A percentile compares a stretch with the other conserved stretches of the same genome.
These are phyloP conservation scores for Rhizopus stolonifer DNA, from an alignment of 371 early-diverging fungal genomes.

Conservation along the genomic window DNA sequence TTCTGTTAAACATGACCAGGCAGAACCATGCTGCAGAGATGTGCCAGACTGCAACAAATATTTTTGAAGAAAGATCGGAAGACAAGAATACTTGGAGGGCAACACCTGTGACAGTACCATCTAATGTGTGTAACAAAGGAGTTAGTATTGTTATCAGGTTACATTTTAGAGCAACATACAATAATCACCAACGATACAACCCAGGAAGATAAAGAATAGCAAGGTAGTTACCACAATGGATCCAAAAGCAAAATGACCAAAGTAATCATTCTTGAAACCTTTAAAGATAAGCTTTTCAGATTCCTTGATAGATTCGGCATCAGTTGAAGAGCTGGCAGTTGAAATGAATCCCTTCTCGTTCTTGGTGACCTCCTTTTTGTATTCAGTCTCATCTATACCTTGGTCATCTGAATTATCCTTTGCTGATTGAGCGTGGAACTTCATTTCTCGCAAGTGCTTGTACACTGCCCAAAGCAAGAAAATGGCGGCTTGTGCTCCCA, in stretches of 20 bases:
- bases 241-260: constrained; percentile 54
- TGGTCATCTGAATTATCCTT: constrained; percentile 4
- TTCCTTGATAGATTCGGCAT: constrained; percentile 34
- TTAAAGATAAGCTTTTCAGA: constrained; percentile 55
- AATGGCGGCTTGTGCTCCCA: constrained; percentile 39
- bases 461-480: constrained; percentile 46
- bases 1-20: constrained; percentile 37
- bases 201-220: constrained; percentile 66
- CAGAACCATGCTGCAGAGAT: constrained; percentile 63
- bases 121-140: constrained; percentile 16
- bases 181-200: constrained; percentile 70
- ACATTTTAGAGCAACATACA: constrained; percentile 47
- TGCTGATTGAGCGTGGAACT: constrained; percentile 6
- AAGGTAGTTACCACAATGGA: constrained; percentile 57
- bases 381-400: constrained; percentile 16
- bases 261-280: constrained; percentile 60
- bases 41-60: constrained; percentile 70
- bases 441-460: constrained; percentile 26
- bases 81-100: constrained; percentile 47
- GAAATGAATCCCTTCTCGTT: constrained; percentile 12
- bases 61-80: constrained; percentile 54
- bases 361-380: constrained; percentile 6
- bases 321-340: constrained; percentile 6
- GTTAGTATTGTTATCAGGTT: neutral
- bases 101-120: constrained; percentile 42